Conservation (phyloP, 2,329 filamentous ascomycete species). For the Furcasterigmium sp. region DNA sequence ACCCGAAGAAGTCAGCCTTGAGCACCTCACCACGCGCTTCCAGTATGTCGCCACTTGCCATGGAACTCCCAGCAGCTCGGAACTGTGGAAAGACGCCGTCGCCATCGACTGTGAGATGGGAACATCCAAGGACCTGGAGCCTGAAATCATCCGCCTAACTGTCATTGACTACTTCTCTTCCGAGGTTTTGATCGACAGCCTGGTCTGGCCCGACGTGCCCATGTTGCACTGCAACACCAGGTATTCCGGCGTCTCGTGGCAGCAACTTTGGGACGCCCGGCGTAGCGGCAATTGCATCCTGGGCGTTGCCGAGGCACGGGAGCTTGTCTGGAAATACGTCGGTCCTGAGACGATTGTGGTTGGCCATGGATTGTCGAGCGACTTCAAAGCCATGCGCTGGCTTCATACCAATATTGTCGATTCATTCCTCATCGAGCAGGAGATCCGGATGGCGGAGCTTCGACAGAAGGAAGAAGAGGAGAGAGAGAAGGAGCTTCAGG, state of each 20-base stretch:
- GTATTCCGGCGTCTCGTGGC: constrained; percentile 41
- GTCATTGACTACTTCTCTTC: constrained; percentile 46
- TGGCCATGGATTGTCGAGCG: constrained; percentile 36
- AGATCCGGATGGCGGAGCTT: constrained; percentile 6
- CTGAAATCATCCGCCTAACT: constrained; percentile 46
- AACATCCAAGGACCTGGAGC: constrained; percentile 32
- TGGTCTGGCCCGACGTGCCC: constrained; percentile 40
- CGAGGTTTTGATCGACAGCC: constrained; percentile 40
- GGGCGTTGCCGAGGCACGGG: constrained; percentile 35
- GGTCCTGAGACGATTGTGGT: constrained; percentile 41
- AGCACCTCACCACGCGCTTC: neutral
- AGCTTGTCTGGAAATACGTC: constrained; percentile 36
- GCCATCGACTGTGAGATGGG: constrained; percentile 55
- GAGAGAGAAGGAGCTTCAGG: constrained; percentile 3
- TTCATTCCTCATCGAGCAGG: constrained; percentile 29
- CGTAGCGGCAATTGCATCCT: constrained; percentile 25
- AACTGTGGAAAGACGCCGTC: constrained; percentile 21
- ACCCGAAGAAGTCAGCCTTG: neutral
- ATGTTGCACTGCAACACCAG: constrained; percentile 45
- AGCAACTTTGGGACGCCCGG: constrained; percentile 29
- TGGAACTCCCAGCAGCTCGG: neutral
- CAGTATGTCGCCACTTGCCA: neutral
- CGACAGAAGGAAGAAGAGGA: constrained; percentile 7
- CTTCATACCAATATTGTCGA: constrained; percentile 40
- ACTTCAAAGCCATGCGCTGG: constrained; percentile 41